Base-by-base conservation (phyloP, 2,329 filamentous ascomycete species). In the Talaromyces sp. region DNA sequence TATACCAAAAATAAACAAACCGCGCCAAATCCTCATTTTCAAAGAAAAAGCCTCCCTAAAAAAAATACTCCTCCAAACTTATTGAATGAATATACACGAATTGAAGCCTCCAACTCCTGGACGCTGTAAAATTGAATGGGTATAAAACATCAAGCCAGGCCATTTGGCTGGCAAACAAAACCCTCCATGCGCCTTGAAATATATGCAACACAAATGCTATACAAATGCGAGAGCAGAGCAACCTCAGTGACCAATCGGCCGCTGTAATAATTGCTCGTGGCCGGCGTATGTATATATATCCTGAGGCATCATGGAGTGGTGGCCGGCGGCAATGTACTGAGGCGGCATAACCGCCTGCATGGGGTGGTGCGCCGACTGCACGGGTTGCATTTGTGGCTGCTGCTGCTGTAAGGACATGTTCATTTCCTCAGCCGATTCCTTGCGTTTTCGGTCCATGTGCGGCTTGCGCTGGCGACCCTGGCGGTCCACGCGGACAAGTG, bases 291-390 rank as follows among this genome's bases (percentile, higher is more conserved):
- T 28, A 22, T 63, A 63, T 9, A 63, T 49, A 33, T 63, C 58
- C n/a, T 63, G 61, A 32, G 58, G 22, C 27, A 51, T 54, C 49
- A 58, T n/a, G 8, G 52, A 17, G 47, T 55, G 58, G 28, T 55
- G 61, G 9, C 67, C 68, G 27, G 65, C 55, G 39, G 69, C 65
- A 53, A 67, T 67, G 39, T 64, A 65, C 19, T 67, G 67, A 8
- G 68, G 63, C 39, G 66, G 64, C 17, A 70, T 61, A 17, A 68
- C 65, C 1, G 68, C 59, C 30, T 56, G 60, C 11, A 49, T 36
- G 32, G 58, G n/a, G 27, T 58, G 52, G 64, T 70, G 54, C 65
- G 63, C 28, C 58, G 64, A 8, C 59, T 57, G 56, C 42, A 64
- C 59, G 55, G 60, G 55, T 10, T 60, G 62, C 11, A 55, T 33